Evolutionary conservation across 441 rosid species (phyloP), one percentile per base, ranked within the genome.

Genomic region (Pelargonium cotyledonis): DNA sequence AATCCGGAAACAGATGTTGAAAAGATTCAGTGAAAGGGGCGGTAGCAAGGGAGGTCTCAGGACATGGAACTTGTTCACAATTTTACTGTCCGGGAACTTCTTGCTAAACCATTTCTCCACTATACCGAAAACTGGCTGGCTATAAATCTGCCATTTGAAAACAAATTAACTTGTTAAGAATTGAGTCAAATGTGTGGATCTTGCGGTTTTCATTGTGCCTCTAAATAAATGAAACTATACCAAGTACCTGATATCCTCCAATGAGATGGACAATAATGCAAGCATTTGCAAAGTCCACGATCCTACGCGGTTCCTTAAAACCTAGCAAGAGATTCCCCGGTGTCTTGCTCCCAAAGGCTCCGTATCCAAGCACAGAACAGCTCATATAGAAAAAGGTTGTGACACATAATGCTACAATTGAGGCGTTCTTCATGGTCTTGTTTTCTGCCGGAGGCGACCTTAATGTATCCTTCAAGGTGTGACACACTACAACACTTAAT

Each of bases 401-500:
- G 51, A 46, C 11, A 9, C 51, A 46, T 46, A 46, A 8, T 46
- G 51, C 51, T 1, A 46, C 11, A 9, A 46, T 1, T 1, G 51
- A 46, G 51, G 51, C 51, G 2, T 23, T 46, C 63, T 51, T 67
- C 70, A 23, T 51, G 8, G 60, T 67, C 70, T 67, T 6, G 29
- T 8, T 47, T 51, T 67, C 70, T 14, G 68, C 55, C 31, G 68
- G 58, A 43, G 68, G 68, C 8, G 51, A 46, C 11, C 11, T 46
- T 14, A 46, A 46, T 46, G 51, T 46, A 9, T 46, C 51, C 51
- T 46, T 46, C 51, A 46, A 46, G n/a, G n/a, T n/a, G n/a, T n/a
- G n/a, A n/a, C n/a, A n/a, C n/a, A n/a, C n/a, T n/a, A n/a, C n/a
- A n/a, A n/a, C n/a, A n/a, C n/a, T n/a, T n/a, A n/a, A n/a, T n/a